Conservation (phyloP, 2,329 filamentous ascomycete genomes). For the Exophiala spinifera region DNA sequence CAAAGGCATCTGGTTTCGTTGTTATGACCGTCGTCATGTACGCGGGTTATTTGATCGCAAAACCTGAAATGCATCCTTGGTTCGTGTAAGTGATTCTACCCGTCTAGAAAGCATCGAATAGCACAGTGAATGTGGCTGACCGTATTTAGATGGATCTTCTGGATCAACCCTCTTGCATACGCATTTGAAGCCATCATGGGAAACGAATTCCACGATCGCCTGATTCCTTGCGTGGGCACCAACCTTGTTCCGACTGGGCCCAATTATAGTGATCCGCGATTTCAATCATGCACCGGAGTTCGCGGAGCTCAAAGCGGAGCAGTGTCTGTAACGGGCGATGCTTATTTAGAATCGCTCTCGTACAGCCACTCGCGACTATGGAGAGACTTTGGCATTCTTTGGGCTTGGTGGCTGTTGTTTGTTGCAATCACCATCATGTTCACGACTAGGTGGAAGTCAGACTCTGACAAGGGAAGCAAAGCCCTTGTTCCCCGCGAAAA, state of each 20-base stretch:
- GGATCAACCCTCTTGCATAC: slow-evolving; percentile 41
- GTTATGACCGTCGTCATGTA: slow-evolving; percentile 41
- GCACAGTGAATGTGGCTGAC: background rate
- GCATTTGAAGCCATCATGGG: slow-evolving; percentile 39
- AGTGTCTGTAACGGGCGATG: slow-evolving; percentile 54
- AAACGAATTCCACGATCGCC: slow-evolving; percentile 37
- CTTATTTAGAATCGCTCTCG: slow-evolving; percentile 55
- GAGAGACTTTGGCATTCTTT: slow-evolving; percentile 61
- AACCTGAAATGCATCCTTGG: slow-evolving; percentile 52
- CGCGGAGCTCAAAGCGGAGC: slow-evolving; percentile 53
- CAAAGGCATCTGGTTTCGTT: slow-evolving; percentile 49
- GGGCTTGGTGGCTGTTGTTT: slow-evolving; percentile 62
- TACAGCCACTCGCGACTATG: slow-evolving; percentile 54
- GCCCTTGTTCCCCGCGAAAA: slow-evolving; percentile 63
- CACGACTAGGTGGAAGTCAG: slow-evolving; percentile 56
- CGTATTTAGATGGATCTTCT: slow-evolving; percentile 43
- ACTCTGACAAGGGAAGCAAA: slow-evolving; percentile 51
- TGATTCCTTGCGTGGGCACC: slow-evolving; percentile 36
- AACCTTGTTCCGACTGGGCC: slow-evolving; percentile 38
- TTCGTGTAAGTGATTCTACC: slow-evolving; percentile 43
- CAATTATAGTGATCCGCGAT: slow-evolving; percentile 29
- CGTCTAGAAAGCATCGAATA: background rate
- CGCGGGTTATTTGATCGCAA: slow-evolving; percentile 45
- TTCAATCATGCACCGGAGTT: slow-evolving; percentile 62
- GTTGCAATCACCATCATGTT: slow-evolving; percentile 57